A percentile compares a stretch with the other conserved stretches of the same genome.
phyloP scores from a whole-genome alignment of 805 yeast genomes.

The Lipomyces mesembrius region DNA sequence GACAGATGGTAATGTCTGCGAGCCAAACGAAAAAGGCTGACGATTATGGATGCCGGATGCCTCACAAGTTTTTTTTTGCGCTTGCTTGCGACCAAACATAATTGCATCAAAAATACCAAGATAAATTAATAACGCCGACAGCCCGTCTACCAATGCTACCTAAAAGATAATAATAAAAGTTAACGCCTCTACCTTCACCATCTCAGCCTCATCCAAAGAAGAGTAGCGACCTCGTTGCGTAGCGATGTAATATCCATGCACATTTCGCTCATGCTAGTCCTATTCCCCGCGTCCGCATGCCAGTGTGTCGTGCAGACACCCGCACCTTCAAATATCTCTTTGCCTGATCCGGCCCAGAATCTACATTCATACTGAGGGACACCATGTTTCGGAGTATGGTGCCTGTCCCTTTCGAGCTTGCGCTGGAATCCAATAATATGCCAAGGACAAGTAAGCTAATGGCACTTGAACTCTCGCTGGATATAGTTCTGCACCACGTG shows the following conservation, averaged over 20 bases:
- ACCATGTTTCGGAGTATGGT: conserved; percentile 41
- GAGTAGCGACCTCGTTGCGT: conserved; percentile 25
- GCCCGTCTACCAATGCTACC: too few species aligned
- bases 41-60: too few species aligned
- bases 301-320: conserved; percentile 41
- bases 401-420: conserved; percentile 42
- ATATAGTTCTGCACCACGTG: conserved; percentile 30
- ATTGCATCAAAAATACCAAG: too few species aligned
- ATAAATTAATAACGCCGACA: too few species aligned
- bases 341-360: conserved; percentile 40
- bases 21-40: too few species aligned
- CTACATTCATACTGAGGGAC: conserved; percentile 42
- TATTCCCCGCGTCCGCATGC: conserved; percentile 43
- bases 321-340: conserved; percentile 40
- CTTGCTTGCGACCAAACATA: too few species aligned
- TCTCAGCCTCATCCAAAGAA: conserved; percentile 17
- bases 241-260: conserved; percentile 37
- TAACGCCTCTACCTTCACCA: conserved; percentile 6
- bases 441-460: conserved; percentile 41
- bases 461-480: conserved; percentile 41
- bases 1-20: too few species aligned
- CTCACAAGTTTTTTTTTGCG: too few species aligned
- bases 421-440: conserved; percentile 41
- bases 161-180: background rate
- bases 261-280: conserved; percentile 40